Evolutionary conservation across 148 eudicot species (phyloP).

Genomic region (Rhododendron ovatum): DNA sequence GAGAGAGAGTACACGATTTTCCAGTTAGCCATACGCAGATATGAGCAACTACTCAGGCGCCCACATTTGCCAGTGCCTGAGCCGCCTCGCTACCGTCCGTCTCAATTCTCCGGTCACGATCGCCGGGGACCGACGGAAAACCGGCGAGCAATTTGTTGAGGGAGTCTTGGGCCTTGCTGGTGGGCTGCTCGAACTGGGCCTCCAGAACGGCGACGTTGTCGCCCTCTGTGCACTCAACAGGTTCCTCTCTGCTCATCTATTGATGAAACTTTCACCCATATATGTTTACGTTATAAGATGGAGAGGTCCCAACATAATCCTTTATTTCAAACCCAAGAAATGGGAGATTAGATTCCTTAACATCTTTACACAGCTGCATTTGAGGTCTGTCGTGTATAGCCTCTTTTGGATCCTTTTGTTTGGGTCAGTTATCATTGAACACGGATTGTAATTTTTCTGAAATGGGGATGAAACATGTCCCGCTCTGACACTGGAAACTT

Average conservation of each 20-base stretch:
- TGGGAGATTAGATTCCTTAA: too few species aligned
- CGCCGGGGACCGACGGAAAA: slow-evolving; percentile 27
- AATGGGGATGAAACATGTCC: too few species aligned
- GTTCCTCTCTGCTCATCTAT: slow-evolving; percentile 16
- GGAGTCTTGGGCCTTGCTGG: slow-evolving; percentile 40
- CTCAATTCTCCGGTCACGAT: slow-evolving; percentile 45
- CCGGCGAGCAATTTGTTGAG: slow-evolving; percentile 56
- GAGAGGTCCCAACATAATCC: too few species aligned
- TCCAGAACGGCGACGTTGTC: slow-evolving; percentile 50
- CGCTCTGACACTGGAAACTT: too few species aligned
- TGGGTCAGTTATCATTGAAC: too few species aligned
- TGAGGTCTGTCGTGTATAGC: too few species aligned
- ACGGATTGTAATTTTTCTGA: too few species aligned
- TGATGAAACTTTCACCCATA: background rate
- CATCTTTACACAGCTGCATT: too few species aligned
- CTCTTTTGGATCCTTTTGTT: too few species aligned
- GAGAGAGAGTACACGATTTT: background rate
- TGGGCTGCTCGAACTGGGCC: slow-evolving; percentile 44
- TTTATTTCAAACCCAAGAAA: too few species aligned
- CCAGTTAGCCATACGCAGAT: background rate
- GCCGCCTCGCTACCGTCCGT: slow-evolving; percentile 45
- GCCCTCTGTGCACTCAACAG: slow-evolving; percentile 78
- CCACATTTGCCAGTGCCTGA: slow-evolving; percentile 79
- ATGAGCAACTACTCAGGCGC: slow-evolving; percentile 30
- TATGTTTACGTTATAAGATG: too few species aligned